Conservation (phyloP, 495 filamentous ascomycete species). For the Chlorociboria aeruginascens region DNA sequence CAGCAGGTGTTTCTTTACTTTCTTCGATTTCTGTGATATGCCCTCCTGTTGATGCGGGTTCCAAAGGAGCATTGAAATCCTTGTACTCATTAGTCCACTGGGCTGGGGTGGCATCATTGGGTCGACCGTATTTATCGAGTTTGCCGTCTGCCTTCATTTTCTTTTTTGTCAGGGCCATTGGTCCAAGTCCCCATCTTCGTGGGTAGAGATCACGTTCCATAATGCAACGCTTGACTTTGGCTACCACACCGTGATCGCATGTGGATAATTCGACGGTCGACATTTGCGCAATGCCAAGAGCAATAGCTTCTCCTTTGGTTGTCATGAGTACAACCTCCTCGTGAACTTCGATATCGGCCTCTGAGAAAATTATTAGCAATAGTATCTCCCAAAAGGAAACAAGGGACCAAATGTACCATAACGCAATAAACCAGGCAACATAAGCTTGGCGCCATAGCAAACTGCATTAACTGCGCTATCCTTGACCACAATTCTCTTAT, state of each 20-base stretch:
- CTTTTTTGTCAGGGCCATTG: conserved; percentile 89
- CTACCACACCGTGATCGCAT: conserved; percentile 92
- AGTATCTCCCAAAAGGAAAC: conserved; percentile 7
- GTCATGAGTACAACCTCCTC: conserved; percentile 96
- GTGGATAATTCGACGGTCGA: conserved; percentile 81
- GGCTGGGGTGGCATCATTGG: conserved; percentile 83
- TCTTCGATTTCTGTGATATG: conserved; percentile 25
- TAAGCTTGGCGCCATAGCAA: conserved; percentile 95
- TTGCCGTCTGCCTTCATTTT: conserved; percentile 97
- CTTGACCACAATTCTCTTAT: conserved; percentile 96
- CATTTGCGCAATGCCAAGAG: conserved; percentile 91
- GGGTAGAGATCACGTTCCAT: conserved; percentile 99
- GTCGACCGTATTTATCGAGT: conserved; percentile 89
- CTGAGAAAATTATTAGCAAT: conserved; percentile 27
- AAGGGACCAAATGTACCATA: conserved; percentile 37
- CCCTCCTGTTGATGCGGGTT: conserved; percentile 23
- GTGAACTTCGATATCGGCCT: conserved; percentile 73
- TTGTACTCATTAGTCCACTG: conserved; percentile 85
- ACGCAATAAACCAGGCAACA: conserved; percentile 88
- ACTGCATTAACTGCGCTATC: conserved; percentile 87
- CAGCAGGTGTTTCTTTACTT: conserved; percentile 23
- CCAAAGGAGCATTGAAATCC: conserved; percentile 53
- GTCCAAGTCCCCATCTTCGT: conserved; percentile 86
- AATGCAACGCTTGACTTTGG: conserved; percentile 95
- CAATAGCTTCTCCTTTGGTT: conserved; percentile 96